phyloP scores from a whole-genome alignment of 805 yeast species.

The Yarrowia divulgata region DNA sequence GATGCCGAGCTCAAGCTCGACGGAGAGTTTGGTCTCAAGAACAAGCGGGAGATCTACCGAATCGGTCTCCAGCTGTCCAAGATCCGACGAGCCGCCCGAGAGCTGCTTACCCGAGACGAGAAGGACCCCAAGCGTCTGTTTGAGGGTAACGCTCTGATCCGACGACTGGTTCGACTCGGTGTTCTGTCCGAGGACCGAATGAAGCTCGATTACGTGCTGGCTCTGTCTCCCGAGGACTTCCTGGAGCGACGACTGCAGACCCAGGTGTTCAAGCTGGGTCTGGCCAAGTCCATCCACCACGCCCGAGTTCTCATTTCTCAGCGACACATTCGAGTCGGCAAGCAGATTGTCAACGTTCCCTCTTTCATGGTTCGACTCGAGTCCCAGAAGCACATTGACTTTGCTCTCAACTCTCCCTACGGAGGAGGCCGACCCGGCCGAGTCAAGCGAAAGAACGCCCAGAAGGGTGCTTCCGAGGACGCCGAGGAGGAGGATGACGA shows the following conservation, averaged over 20 bases:
- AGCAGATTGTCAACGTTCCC: slow-evolving; percentile 98
- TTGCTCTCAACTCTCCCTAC: slow-evolving; percentile 98
- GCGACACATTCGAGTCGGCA: slow-evolving; percentile 99
- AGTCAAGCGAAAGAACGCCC: slow-evolving; percentile 93
- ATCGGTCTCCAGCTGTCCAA: slow-evolving; percentile 98
- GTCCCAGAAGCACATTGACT: slow-evolving; percentile 99
- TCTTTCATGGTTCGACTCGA: slow-evolving; percentile 99
- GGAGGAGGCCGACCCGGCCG: slow-evolving; percentile 99
- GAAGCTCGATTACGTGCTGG: slow-evolving; percentile 99
- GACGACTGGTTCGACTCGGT: slow-evolving; percentile 99
- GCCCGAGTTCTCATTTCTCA: slow-evolving; percentile 98
- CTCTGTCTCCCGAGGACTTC: slow-evolving; percentile 98
- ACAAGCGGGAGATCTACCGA: slow-evolving; percentile 99
- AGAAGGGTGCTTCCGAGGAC: slow-evolving; percentile 68
- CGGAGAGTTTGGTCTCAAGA: slow-evolving; percentile 99
- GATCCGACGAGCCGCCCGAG: slow-evolving; percentile 99
- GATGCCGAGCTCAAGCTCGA: slow-evolving; percentile 99
- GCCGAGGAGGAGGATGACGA: slow-evolving; percentile 61
- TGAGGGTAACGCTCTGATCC: slow-evolving; percentile 99
- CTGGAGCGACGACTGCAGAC: slow-evolving; percentile 99
- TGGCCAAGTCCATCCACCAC: slow-evolving; percentile 99
- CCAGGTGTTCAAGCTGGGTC: slow-evolving; percentile 99
- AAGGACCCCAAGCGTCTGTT: slow-evolving; percentile 99
- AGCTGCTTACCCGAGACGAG: slow-evolving; percentile 98
- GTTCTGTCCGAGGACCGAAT: slow-evolving; percentile 98